Conservation (phyloP, 345 rosid genomes). For the Salix caprea region DNA sequence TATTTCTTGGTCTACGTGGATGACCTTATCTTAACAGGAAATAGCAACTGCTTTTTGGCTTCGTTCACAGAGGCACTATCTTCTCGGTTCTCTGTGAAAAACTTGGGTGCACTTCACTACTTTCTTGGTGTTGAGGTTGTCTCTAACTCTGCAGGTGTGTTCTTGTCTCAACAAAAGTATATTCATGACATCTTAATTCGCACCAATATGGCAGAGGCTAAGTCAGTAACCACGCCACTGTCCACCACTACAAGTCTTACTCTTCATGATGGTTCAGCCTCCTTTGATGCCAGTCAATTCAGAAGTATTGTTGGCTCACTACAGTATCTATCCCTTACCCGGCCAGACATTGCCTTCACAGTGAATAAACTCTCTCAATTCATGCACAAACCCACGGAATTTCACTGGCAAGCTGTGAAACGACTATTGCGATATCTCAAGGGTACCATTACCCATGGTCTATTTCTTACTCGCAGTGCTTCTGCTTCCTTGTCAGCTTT, state of each 20-base stretch:
- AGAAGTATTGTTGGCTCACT: neutral
- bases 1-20: neutral
- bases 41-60: accelerated
- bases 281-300: accelerated
- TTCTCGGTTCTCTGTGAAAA: neutral
- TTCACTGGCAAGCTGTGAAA: neutral
- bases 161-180: neutral
- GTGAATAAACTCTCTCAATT: no score
- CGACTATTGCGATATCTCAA: neutral
- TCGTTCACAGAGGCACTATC: no score
- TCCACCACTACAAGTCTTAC: accelerated
- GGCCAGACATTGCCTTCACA: neutral
- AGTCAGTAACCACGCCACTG: accelerated
- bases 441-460: neutral
- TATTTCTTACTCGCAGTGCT: no score
- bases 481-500: accelerated
- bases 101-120: neutral
- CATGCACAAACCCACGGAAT: neutral
- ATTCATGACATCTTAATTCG: no score
- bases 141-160: accelerated
- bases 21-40: no score
- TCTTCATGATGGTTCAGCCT: accelerated
- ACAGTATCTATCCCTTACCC: neutral
- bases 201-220: neutral
- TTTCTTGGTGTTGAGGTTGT: neutral